Conservation (phyloP, 2,329 filamentous ascomycete species). For the Pezicula rhizophila region DNA sequence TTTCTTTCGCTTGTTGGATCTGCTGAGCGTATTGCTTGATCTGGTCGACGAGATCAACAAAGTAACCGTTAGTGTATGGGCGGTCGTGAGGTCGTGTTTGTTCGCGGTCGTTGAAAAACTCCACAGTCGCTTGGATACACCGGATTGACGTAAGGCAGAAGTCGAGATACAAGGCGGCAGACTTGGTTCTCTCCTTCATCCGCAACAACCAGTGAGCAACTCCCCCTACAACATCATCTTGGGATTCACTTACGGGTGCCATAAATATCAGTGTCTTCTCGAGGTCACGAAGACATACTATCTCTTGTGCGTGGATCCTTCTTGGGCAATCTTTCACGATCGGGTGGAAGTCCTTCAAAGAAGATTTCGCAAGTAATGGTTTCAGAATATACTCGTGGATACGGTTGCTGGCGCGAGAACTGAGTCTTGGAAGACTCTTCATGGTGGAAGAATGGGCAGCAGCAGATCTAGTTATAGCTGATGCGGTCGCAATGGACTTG, state of each 20-base stretch:
- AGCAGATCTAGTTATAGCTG: constrained; percentile 57
- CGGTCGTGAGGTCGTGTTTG: constrained; percentile 78
- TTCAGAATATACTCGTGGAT: constrained; percentile 75
- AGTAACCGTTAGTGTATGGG: constrained; percentile 93
- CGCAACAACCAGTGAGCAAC: constrained; percentile 63
- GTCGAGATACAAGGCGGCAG: constrained; percentile 66
- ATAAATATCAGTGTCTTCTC: constrained; percentile 90
- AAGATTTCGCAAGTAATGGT: constrained; percentile 68
- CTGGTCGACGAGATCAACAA: constrained; percentile 92
- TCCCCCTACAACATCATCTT: constrained; percentile 52
- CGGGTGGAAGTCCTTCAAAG: constrained; percentile 73
- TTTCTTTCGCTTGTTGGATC: constrained; percentile 68
- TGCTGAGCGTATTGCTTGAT: constrained; percentile 84
- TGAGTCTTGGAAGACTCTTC: constrained; percentile 54
- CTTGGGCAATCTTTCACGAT: constrained; percentile 73
- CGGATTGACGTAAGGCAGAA: constrained; percentile 89
- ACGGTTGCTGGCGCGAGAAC: constrained; percentile 64
- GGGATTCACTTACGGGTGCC: constrained; percentile 78
- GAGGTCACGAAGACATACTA: constrained; percentile 85
- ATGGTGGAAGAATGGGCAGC: constrained; percentile 40
- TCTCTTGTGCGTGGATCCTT: constrained; percentile 77
- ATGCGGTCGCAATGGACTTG: constrained; percentile 38
- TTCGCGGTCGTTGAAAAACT: constrained; percentile 79
- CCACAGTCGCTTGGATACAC: constrained; percentile 84
- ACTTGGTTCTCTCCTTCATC: constrained; percentile 70